A percentile compares a stretch with the other conserved stretches of the same genome.
Conservation (phyloP, 805 yeast species). For the Jamesozyma hellenica region DNA sequence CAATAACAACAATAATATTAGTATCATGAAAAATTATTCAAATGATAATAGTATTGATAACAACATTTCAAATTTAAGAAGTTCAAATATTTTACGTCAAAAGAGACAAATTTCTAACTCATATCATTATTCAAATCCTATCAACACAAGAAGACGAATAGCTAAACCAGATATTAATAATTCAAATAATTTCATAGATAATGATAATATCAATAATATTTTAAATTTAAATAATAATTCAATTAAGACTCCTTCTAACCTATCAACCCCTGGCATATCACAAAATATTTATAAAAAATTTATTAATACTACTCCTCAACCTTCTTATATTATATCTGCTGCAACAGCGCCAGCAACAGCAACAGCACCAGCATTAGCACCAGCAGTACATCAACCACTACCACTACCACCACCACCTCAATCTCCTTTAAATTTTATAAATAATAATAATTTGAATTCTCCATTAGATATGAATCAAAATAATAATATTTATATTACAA, state of each 20-base stretch:
- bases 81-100: constrained; percentile 7
- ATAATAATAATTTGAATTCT: background rate
- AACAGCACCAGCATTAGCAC: too few species aligned
- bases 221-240: background rate
- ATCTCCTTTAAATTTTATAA: constrained; percentile 3
- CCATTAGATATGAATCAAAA: background rate
- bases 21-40: too few species aligned
- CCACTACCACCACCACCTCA: too few species aligned
- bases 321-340: constrained; percentile 6
- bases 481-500: background rate
- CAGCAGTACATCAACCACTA: too few species aligned
- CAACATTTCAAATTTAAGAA: background rate
- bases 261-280: constrained; percentile 1
- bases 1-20: background rate
- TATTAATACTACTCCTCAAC: constrained; percentile 6
- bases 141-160: constrained; percentile 17
- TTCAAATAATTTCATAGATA: constrained; percentile 1
- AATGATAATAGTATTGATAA: background rate
- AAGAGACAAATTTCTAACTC: constrained; percentile 22
- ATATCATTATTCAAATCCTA: constrained; percentile 9
- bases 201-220: background rate
- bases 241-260: background rate
- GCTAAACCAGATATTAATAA: constrained; percentile 7
- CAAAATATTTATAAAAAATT: background rate
- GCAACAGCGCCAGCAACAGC: too few species aligned